Conservation (phyloP, 352 stramenopile genomes). For the Phytophthora tubulina region DNA sequence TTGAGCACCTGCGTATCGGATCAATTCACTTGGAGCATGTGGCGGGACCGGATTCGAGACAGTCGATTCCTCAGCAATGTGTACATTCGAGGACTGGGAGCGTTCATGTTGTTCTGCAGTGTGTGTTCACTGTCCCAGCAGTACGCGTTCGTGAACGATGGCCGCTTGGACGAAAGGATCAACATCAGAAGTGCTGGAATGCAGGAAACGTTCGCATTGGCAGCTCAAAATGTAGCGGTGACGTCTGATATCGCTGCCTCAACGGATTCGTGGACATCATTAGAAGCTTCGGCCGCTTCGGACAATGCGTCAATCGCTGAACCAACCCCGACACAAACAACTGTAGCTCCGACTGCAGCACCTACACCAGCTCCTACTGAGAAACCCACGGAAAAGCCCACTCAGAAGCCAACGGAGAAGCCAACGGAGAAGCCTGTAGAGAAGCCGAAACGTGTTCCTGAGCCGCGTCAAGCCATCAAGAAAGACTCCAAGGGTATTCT, state of each 20-base stretch:
- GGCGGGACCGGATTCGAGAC: slow-evolving; percentile 33
- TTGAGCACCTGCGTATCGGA: slow-evolving; percentile 38
- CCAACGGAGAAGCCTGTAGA: slow-evolving; percentile 20
- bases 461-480: slow-evolving; percentile 41
- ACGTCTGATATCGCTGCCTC: slow-evolving; percentile 1
- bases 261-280: slow-evolving; percentile 18
- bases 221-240: slow-evolving; percentile 17
- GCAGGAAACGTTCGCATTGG: slow-evolving; percentile 15
- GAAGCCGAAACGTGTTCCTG: slow-evolving; percentile 30
- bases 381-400: slow-evolving; percentile 4
- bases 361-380: not conserved
- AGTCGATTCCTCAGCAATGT: slow-evolving; percentile 53
- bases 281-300: slow-evolving; percentile 16
- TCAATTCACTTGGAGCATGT: slow-evolving; percentile 34
- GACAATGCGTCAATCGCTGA: slow-evolving; percentile 8
- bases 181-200: slow-evolving; percentile 18
- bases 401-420: slow-evolving; percentile 11
- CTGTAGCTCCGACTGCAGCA: not conserved
- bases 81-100: slow-evolving; percentile 41
- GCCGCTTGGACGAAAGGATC: slow-evolving; percentile 3
- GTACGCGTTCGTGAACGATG: slow-evolving; percentile 33
- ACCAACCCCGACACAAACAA: not conserved
- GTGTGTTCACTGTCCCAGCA: slow-evolving; percentile 41
- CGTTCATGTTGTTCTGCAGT: slow-evolving; percentile 40
- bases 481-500: slow-evolving; percentile 52